Percentiles rank a stretch among this genome's conserved stretches.
Evolutionary conservation across 306 rosid species (phyloP).

Genomic region (Macrotyloma uniflorum): DNA sequence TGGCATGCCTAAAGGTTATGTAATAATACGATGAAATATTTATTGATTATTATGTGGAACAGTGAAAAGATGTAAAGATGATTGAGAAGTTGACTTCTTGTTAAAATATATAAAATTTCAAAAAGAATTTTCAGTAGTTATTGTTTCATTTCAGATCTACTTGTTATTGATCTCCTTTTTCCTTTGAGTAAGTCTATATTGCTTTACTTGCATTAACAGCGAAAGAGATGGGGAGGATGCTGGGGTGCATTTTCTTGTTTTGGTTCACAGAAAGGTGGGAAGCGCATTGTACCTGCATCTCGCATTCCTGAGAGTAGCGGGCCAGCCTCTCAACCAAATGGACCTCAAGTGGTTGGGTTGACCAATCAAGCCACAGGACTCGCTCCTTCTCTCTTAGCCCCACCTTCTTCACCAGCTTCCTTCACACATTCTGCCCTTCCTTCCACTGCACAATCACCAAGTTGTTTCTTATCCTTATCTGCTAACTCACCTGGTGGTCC

Average conservation of each 20-base stretch:
- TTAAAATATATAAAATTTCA: background rate
- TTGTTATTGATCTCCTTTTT: slow-evolving; percentile 22
- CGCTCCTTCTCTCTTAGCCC: slow-evolving; percentile 92
- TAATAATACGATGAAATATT: background rate
- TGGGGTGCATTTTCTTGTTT: slow-evolving; percentile 92
- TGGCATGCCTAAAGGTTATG: background rate
- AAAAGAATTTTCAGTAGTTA: background rate
- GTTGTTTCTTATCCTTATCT: slow-evolving; percentile 78
- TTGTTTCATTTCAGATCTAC: slow-evolving; percentile 35
- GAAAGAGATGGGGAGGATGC: slow-evolving; percentile 99
- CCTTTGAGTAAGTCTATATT: slow-evolving; percentile 30
- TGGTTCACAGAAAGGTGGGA: slow-evolving; percentile 86
- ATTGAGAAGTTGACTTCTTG: slow-evolving; percentile 17
- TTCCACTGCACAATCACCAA: slow-evolving; percentile 93
- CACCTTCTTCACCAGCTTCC: slow-evolving; percentile 98
- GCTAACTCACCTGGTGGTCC: slow-evolving; percentile 99
- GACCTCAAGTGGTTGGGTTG: slow-evolving; percentile 74
- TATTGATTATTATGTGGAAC: slow-evolving; percentile 24
- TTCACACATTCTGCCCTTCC: slow-evolving; percentile 94
- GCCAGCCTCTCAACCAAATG: slow-evolving; percentile 76
- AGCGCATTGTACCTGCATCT: slow-evolving; percentile 92
- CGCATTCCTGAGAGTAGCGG: slow-evolving; percentile 80
- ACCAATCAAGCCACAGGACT: slow-evolving; percentile 74
- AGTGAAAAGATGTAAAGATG: slow-evolving; percentile 8
- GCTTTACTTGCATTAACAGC: slow-evolving; percentile 59